Conservation (phyloP, 768 basidiomycete genomes). For the Leccinum disarticulatum region DNA sequence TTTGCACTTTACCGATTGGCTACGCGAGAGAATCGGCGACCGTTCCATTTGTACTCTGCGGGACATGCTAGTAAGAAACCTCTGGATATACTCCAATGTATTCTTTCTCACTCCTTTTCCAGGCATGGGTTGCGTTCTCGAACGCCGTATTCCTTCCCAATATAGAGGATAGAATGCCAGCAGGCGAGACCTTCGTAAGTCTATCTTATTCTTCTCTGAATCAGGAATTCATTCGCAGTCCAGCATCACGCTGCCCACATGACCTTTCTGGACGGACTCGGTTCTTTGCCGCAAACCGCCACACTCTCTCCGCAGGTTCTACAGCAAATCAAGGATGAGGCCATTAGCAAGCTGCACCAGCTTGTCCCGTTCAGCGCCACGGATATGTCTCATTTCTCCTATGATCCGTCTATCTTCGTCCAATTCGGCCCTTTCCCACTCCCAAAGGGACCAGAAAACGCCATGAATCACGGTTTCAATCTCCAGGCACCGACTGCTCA, state of each 20-base stretch:
- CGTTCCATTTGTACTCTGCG: constrained; percentile 71
- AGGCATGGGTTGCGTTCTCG: constrained; percentile 94
- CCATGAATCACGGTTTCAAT: constrained; percentile 57
- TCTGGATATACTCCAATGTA: neutral
- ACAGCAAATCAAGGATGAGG: constrained; percentile 59
- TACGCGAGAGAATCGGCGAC: constrained; percentile 60
- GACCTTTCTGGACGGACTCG: constrained; percentile 88
- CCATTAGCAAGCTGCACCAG: constrained; percentile 50
- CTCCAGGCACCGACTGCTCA: constrained; percentile 86
- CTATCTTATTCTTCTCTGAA: neutral
- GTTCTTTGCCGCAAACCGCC: constrained; percentile 70
- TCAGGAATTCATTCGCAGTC: constrained; percentile 14
- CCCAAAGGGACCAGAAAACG: constrained; percentile 49
- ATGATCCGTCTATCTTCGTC: constrained; percentile 39
- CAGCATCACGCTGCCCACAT: constrained; percentile 93
- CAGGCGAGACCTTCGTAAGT: constrained; percentile 68
- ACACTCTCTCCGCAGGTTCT: constrained; percentile 62
- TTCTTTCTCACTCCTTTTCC: constrained; percentile 7
- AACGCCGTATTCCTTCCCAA: constrained; percentile 52
- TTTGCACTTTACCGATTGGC: constrained; percentile 82
- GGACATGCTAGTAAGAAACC: constrained; percentile 74
- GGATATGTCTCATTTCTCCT: constrained; percentile 26
- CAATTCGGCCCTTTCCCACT: constrained; percentile 78
- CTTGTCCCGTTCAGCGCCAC: constrained; percentile 48
- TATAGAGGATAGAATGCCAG: constrained; percentile 34